Percentiles rank a stretch among this genome's conserved stretches.
phyloP scores from a whole-genome alignment of 2,329 filamentous ascomycete species.

The Trichocomaceae sp. region DNA sequence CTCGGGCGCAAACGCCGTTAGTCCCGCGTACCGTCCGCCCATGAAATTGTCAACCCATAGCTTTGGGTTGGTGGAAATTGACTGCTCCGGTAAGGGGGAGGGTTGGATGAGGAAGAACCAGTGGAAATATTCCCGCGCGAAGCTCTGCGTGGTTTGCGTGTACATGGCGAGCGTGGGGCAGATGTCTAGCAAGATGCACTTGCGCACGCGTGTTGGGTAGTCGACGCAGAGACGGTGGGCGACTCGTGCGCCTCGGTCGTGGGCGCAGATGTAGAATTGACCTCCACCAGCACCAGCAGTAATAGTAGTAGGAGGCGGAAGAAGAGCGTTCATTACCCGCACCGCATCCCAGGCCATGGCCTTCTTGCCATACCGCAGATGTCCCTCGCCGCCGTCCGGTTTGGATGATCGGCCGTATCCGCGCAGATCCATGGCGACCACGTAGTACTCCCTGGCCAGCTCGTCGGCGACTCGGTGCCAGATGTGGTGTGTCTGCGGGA shows the following conservation, averaged over 20 bases:
- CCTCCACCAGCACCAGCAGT: slow-evolving; percentile 21
- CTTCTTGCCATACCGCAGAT: slow-evolving; percentile 41
- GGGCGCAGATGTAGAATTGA: slow-evolving; percentile 46
- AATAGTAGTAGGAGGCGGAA: no score
- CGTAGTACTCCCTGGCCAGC: slow-evolving; percentile 36
- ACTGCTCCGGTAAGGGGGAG: slow-evolving; percentile 46
- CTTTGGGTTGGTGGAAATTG: slow-evolving; percentile 36
- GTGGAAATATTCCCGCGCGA: slow-evolving; percentile 50
- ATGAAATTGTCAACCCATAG: slow-evolving; percentile 40
- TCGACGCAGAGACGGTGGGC: slow-evolving; percentile 51
- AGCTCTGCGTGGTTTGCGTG: slow-evolving; percentile 35
- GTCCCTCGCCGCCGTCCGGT: slow-evolving; percentile 23
- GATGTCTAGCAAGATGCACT: slow-evolving; percentile 47
- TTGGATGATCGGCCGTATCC: slow-evolving; percentile 50
- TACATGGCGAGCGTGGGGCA: slow-evolving; percentile 53
- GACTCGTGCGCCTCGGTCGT: slow-evolving; percentile 53
- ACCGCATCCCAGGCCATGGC: slow-evolving; percentile 46
- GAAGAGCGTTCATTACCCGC: slow-evolving; percentile 36
- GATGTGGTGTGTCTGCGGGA: slow-evolving; percentile 48
- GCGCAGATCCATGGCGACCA: slow-evolving; percentile 46
- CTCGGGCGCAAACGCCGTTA: slow-evolving; percentile 29
- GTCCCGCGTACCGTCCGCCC: slow-evolving; percentile 28
- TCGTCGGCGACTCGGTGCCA: slow-evolving; percentile 45
- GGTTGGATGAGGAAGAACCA: slow-evolving; percentile 55
- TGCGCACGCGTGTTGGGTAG: slow-evolving; percentile 36